A percentile compares a stretch with the other conserved stretches of the same genome.
phyloP scores from a whole-genome alignment of 1,284 basidiomycete genomes.

The Trichosporon asahii region DNA sequence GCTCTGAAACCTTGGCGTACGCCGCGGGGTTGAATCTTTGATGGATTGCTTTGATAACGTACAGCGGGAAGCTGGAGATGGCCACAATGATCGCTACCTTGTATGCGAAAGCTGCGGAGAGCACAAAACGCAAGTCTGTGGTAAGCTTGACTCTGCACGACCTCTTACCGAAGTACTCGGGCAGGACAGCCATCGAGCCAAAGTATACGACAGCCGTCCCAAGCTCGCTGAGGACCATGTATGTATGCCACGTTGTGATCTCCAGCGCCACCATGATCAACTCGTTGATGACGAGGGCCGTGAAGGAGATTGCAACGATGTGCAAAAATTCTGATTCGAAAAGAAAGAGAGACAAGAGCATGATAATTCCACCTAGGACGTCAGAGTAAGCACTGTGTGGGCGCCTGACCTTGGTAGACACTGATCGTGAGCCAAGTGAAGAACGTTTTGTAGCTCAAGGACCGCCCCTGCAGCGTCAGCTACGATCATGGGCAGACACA shows the following conservation, averaged over 20 bases:
- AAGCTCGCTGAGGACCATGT: slow-evolving; percentile 92
- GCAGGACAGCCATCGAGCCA: slow-evolving; percentile 86
- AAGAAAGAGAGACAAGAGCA: slow-evolving; percentile 92
- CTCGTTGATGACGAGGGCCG: slow-evolving; percentile 92
- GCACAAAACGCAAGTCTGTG: slow-evolving; percentile 84
- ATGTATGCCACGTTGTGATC: slow-evolving; percentile 96
- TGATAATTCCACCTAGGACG: slow-evolving; percentile 83
- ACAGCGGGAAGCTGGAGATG: slow-evolving; percentile 86
- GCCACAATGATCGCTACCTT: slow-evolving; percentile 94
- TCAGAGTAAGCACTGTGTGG: background rate
- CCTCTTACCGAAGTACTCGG: slow-evolving; percentile 90
- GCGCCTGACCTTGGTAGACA: slow-evolving; percentile 82
- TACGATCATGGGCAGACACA: slow-evolving; percentile 39
- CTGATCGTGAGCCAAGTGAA: slow-evolving; percentile 98
- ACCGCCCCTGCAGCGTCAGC: slow-evolving; percentile 64
- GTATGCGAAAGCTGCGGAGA: slow-evolving; percentile 85
- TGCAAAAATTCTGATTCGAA: slow-evolving; percentile 98
- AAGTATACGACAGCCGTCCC: slow-evolving; percentile 86
- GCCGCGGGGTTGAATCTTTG: slow-evolving; percentile 86
- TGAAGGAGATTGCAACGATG: slow-evolving; percentile 97
- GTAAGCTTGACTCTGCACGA: slow-evolving; percentile 2
- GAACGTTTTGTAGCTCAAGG: slow-evolving; percentile 93
- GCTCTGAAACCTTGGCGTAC: slow-evolving; percentile 73
- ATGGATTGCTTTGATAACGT: slow-evolving; percentile 82
- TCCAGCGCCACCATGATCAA: slow-evolving; percentile 98